Percentiles rank a stretch among this genome's conserved stretches.
These are phyloP conservation scores for Biancaea sappan DNA, from an alignment of 306 rosid genomes.

Conservation along the genomic window DNA sequence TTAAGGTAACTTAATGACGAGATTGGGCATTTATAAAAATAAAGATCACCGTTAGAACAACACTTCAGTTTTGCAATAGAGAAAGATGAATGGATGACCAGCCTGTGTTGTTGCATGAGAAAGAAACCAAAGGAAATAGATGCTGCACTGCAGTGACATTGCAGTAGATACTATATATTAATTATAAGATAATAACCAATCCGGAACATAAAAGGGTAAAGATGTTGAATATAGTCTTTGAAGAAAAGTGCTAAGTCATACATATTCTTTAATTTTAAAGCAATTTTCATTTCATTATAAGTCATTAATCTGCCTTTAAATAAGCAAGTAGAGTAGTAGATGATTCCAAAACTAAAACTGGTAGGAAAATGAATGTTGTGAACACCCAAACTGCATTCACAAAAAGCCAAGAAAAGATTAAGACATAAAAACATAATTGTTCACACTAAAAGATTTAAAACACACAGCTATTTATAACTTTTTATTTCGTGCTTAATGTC, in stretches of 20 bases:
- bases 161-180: neutral
- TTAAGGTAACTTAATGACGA: neutral
- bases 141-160: neutral
- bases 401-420: constrained; percentile 21
- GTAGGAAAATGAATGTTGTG: neutral
- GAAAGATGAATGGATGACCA: constrained; percentile 6
- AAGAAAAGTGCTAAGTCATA: neutral
- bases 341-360: neutral
- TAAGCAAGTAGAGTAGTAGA: neutral
- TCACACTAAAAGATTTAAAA: neutral
- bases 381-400: no score
- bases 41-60: neutral
- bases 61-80: neutral
- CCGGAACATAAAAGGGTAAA: neutral
- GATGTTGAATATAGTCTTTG: constrained; percentile 1
- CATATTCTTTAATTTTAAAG: neutral
- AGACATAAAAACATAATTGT: constrained; percentile 8
- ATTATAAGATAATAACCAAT: constrained; percentile 2
- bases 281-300: neutral
- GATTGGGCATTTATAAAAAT: neutral
- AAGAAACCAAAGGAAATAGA: neutral
- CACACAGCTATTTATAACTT: neutral
- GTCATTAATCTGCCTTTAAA: neutral
- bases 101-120: neutral
- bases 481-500: constrained; percentile 24